Evolutionary conservation across 1,284 basidiomycete genomes (phyloP).

Genomic region (Malassezia caprae): DNA sequence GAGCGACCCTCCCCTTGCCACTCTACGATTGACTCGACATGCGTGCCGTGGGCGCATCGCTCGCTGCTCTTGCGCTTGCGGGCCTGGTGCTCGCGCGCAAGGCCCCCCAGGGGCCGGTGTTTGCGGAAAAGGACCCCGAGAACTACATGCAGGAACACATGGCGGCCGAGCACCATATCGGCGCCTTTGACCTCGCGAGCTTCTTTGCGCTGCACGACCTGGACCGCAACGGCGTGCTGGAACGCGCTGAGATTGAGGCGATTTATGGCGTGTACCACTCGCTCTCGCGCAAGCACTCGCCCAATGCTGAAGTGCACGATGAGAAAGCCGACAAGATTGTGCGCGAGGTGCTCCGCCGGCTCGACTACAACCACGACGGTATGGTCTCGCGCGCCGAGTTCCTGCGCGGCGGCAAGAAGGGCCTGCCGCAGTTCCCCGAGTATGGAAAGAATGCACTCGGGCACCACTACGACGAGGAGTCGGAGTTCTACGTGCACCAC

Average conservation of each 20-base stretch:
- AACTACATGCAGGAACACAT: conserved; percentile 47
- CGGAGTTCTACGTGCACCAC: conserved; percentile 48
- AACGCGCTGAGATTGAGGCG: conserved; percentile 50
- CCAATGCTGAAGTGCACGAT: conserved; percentile 66
- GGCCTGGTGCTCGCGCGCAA: background rate
- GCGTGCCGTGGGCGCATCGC: background rate
- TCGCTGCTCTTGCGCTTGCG: background rate
- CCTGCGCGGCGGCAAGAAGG: conserved; percentile 62
- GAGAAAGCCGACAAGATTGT: conserved; percentile 76
- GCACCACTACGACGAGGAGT: conserved; percentile 64
- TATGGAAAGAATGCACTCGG: conserved; percentile 59
- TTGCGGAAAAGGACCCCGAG: conserved; percentile 2
- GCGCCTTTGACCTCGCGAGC: conserved; percentile 46
- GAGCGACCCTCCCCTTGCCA: background rate
- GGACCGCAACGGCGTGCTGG: conserved; percentile 54
- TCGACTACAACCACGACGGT: conserved; percentile 73
- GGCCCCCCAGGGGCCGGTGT: conserved; percentile 2
- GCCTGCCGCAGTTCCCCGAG: conserved; percentile 65
- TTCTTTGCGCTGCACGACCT: conserved; percentile 78
- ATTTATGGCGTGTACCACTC: conserved; percentile 79
- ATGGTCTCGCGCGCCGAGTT: conserved; percentile 71
- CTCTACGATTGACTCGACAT: background rate
- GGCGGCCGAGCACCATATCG: conserved; percentile 48
- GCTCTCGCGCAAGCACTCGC: conserved; percentile 75
- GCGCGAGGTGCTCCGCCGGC: conserved; percentile 59